Conservation (phyloP, 768 basidiomycete species). For the Amyloporia xantha region DNA sequence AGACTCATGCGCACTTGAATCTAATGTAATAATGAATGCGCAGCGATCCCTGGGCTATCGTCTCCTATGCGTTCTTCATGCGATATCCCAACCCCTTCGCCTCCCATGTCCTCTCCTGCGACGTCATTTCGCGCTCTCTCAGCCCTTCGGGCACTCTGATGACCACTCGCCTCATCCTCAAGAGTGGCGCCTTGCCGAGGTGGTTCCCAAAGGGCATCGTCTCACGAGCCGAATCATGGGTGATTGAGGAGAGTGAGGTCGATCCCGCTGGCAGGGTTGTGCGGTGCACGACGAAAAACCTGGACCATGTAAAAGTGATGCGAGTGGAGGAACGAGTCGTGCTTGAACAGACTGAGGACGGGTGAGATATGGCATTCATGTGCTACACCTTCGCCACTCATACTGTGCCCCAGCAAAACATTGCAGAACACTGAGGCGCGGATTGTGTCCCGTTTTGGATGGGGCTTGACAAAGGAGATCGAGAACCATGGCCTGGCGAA, state of each 20-base stretch:
- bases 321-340: slow-evolving; percentile 80
- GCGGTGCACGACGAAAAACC: slow-evolving; percentile 76
- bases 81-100: slow-evolving; percentile 96
- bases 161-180: slow-evolving; percentile 89
- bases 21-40: neutral
- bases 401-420: slow-evolving; percentile 49
- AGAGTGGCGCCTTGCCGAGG: slow-evolving; percentile 82
- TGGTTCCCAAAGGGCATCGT: slow-evolving; percentile 87
- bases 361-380: slow-evolving; percentile 38
- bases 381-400: neutral
- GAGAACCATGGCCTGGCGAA: slow-evolving; percentile 79
- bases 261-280: slow-evolving; percentile 77
- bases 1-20: neutral
- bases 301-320: slow-evolving; percentile 94
- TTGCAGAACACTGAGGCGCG: slow-evolving; percentile 82
- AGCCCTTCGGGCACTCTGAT: slow-evolving; percentile 68
- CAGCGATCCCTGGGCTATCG: slow-evolving; percentile 92
- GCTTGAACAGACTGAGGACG: slow-evolving; percentile 61
- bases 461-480: slow-evolving; percentile 82
- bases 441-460: slow-evolving; percentile 84
- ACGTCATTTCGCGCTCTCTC: slow-evolving; percentile 81
- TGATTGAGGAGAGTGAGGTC: slow-evolving; percentile 91
- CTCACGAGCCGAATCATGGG: slow-evolving; percentile 85
- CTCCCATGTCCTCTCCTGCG: slow-evolving; percentile 89
- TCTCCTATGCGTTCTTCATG: slow-evolving; percentile 88